Conservation (phyloP, 164 flowering plant genomes). For the Annona cherimola region DNA sequence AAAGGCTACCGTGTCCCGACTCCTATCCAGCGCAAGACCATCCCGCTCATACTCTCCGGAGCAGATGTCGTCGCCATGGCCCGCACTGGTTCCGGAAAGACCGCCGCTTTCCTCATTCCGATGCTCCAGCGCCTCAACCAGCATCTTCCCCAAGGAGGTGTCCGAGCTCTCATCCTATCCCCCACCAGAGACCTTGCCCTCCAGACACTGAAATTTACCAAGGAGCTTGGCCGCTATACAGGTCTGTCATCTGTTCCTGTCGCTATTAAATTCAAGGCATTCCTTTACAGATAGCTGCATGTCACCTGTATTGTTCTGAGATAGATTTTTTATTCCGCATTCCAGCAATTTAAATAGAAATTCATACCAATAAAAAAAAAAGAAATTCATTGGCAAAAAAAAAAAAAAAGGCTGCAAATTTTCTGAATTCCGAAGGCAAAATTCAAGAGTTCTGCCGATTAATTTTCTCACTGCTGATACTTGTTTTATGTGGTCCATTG, state of each 20-base stretch:
- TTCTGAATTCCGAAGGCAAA: too few relatives aligned
- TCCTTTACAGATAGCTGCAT: too few relatives aligned
- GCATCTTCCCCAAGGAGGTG: slow-evolving; percentile 68
- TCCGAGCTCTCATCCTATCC: slow-evolving; percentile 75
- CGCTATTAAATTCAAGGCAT: neutral
- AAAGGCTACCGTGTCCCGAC: slow-evolving; percentile 95
- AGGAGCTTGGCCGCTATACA: slow-evolving; percentile 70
- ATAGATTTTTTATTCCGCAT: too few relatives aligned
- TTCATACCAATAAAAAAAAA: too few relatives aligned
- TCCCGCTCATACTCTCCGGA: slow-evolving; percentile 86
- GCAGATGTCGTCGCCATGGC: slow-evolving; percentile 98
- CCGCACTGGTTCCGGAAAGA: slow-evolving; percentile 94
- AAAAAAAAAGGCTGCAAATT: too few relatives aligned
- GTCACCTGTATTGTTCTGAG: too few relatives aligned
- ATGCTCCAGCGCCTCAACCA: slow-evolving; percentile 75
- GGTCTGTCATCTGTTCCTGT: slow-evolving; percentile 33
- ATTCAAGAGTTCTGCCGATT: too few relatives aligned
- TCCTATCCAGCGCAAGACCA: slow-evolving; percentile 91
- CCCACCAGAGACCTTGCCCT: slow-evolving; percentile 90
- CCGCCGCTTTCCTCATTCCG: slow-evolving; percentile 89
- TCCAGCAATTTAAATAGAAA: too few relatives aligned
- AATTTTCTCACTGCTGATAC: too few relatives aligned
- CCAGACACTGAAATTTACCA: slow-evolving; percentile 80
- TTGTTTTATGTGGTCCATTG: too few relatives aligned
- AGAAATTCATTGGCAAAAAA: too few relatives aligned